Base-by-base conservation (phyloP, 2,329 filamentous ascomycete genomes). In the Ceratocystis albifundus region DNA sequence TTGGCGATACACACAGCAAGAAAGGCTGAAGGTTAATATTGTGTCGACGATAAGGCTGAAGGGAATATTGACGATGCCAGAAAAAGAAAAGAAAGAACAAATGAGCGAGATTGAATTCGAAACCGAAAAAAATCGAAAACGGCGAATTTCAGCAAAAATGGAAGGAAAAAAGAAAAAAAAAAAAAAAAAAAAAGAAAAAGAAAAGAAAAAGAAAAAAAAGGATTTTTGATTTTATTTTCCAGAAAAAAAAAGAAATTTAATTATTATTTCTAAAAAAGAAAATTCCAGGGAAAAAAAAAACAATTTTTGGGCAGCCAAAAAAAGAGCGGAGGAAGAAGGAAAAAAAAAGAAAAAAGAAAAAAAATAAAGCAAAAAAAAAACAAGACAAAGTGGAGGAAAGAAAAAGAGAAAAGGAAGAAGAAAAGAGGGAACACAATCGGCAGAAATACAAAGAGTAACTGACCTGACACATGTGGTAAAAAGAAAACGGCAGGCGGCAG, bases 81-180 rank as follows among this genome's bases (percentile, higher is more conserved):
- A 50, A 62, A 20, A 59, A 48, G 17, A 28, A 67, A 66, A 59
- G 41, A 57, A 36, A 32, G 36, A 30, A 65, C 57, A 36, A 64
- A 55, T 44, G 50, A 57, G 22, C 7, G 22, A 55, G 17, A 57
- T 7, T n/a, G 20, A 28, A 17, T 20, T 25, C 22, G n/a, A 46
- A 48, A 28, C 7, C 5, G 41, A 50, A 28, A 61, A 61, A 55
- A 48, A 20, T 55, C 15, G 28, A 53, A 57, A 64, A 41, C 15
- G 48, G 50, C 32, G 41, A 62, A 15, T 62, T 62, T 17, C 36
- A 55, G n/a, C 25, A 44, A 4, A 12, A 50, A 50, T 3, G n/a
- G n/a, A n/a, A n/a, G n/a, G n/a, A n/a, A n/a, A 20, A 50, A 64
- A 50, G 53, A 36, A 36, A 28, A 36, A 30, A 3, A 44, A 3